Percentiles rank a stretch among this genome's conserved stretches.
These are phyloP conservation scores for Arthroderma sp. DNA, from an alignment of 2,329 filamentous ascomycete species.

Conservation along the genomic window DNA sequence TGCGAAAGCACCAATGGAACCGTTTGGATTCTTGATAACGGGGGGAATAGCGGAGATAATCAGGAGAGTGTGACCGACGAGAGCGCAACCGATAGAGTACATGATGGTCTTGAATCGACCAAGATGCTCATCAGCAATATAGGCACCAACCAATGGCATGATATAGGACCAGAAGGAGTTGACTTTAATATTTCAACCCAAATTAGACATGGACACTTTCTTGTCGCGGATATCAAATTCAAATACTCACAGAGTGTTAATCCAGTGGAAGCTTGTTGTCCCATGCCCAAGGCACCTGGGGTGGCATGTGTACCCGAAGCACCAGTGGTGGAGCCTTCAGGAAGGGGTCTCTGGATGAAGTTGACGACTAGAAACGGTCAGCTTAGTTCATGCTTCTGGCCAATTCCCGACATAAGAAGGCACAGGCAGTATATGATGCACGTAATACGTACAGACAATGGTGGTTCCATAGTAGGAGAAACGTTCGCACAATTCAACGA, in stretches of 20 bases:
- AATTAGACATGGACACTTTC: not conserved
- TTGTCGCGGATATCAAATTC: not conserved
- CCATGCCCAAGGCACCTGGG: constrained; percentile 46
- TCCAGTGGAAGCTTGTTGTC: constrained; percentile 42
- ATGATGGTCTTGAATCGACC: constrained; percentile 60
- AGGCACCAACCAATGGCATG: constrained; percentile 46
- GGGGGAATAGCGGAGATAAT: constrained; percentile 51
- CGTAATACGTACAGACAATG: constrained; percentile 43
- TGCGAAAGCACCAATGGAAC: constrained; percentile 51
- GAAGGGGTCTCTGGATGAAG: constrained; percentile 47
- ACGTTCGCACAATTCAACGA: constrained; percentile 62
- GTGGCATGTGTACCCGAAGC: constrained; percentile 33
- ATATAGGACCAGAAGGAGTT: constrained; percentile 52
- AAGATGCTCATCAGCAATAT: constrained; percentile 54
- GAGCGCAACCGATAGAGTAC: constrained; percentile 50
- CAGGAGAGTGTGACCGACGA: constrained; percentile 53
- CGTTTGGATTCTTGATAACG: constrained; percentile 46
- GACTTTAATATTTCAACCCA: constrained; percentile 20
- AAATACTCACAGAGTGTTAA: constrained; percentile 32
- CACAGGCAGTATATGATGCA: not conserved
- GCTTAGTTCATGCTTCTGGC: not conserved
- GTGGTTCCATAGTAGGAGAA: constrained; percentile 66
- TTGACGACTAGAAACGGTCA: constrained; percentile 39
- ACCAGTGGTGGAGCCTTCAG: constrained; percentile 42
- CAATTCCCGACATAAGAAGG: too few relatives aligned